These are phyloP conservation scores for Urtica urens DNA, from an alignment of 306 rosid species.

Conservation along the genomic window DNA sequence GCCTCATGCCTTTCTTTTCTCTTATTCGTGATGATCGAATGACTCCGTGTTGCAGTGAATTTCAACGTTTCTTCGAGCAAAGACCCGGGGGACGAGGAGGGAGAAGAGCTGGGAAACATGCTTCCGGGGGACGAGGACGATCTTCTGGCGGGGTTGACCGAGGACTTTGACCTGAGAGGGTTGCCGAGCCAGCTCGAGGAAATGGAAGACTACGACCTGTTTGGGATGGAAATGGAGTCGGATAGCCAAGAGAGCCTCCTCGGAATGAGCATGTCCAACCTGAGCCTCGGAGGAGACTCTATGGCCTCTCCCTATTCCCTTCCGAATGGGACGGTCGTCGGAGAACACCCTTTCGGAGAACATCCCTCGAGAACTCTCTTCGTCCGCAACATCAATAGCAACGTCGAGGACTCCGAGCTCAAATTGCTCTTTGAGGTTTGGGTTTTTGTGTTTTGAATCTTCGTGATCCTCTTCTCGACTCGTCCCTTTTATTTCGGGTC, in stretches of 20 bases:
- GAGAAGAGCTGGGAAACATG: constrained; percentile 36
- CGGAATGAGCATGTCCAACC: constrained; percentile 41
- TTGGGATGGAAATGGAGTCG: constrained; percentile 84
- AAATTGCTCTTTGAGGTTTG: constrained; percentile 50
- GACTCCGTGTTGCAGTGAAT: constrained; percentile 79
- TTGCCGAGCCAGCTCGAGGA: constrained; percentile 86
- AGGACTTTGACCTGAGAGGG: constrained; percentile 77
- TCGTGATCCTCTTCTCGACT: no score
- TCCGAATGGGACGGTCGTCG: constrained; percentile 77
- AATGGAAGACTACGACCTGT: constrained; percentile 71
- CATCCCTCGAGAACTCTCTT: constrained; percentile 93
- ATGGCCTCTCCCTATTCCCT: constrained; percentile 41
- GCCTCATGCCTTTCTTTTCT: no score
- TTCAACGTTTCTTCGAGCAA: constrained; percentile 31
- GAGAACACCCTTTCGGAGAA: constrained; percentile 95
- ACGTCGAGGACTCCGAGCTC: constrained; percentile 70
- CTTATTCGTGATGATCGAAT: no score
- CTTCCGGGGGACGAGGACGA: constrained; percentile 89
- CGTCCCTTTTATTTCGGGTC: no score
- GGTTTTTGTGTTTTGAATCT: no score
- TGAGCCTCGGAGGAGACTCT: constrained; percentile 46
- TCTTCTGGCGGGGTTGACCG: constrained; percentile 72
- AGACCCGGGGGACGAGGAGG: constrained; percentile 46
- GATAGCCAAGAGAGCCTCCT: constrained; percentile 59
- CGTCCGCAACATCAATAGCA: constrained; percentile 85